Base-by-base conservation (phyloP, 768 basidiomycete genomes). In the Psilocybe cubensis region DNA sequence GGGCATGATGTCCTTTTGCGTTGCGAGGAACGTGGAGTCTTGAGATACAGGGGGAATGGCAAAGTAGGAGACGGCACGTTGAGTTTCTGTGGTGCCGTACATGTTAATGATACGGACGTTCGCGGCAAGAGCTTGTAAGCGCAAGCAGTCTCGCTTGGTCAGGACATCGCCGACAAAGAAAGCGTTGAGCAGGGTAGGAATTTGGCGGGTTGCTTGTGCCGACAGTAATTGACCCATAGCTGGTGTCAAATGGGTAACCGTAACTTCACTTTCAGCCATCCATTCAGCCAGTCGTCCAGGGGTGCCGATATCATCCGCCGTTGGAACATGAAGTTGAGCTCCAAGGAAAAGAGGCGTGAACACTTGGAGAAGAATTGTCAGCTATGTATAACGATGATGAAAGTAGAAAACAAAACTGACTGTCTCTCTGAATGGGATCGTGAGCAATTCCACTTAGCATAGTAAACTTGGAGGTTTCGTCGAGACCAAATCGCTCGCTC, bases 161-260 rank as follows among this genome's bases (percentile, higher is more conserved):
- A 99, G 86, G 41, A 98, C 87, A 69, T 99, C 97, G n/a, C 97
- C 97, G 43, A 99, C 97, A 70, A 99, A 98, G 80, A 99, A 98
- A 9, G 97, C 97, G 66, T 90, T 94, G 33, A 74, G 77, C 20
- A 99, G 86, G 6, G 89, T 85, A 4, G 94, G 90, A 62, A 98
- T 96, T 67, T 92, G 90, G 61, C 91, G 88, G 0, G 95, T 93
- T 3, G 80, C 80, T 66, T 80, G 79, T 0, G 82, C 79, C 11
- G 95, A 97, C 51, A 99, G 87, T 7, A 99, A 88, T 68, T 99
- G 97, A 59, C 97, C 97, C 96, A 98, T 98, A 21, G 96, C 96
- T 2, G 97, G 97, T 0, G 97, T 99, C 23, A 99, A 83, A 72
- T 99, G 97, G 1, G 97, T 99, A n/a, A 97, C 85, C 0, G 95